Base-by-base conservation (phyloP, 2,329 filamentous ascomycete species). In the Fusarium fujikuroi region DNA sequence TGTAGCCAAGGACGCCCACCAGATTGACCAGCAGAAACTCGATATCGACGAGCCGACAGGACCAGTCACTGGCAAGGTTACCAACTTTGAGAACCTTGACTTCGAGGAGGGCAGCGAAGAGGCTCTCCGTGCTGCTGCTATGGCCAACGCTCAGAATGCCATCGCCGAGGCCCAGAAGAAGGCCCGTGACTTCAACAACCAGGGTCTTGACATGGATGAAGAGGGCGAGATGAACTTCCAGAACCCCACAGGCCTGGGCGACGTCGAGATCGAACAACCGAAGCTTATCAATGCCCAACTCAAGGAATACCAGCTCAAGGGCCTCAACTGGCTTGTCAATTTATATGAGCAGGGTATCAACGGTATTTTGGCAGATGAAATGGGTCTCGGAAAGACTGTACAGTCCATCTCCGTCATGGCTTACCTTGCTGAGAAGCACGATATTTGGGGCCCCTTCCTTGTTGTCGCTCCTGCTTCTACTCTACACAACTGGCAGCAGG, bases 201-300 rank as follows among this genome's bases (percentile, higher is more conserved):
- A 90, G 59, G 89, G 91, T 79, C 77, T 82, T 12, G 90, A 90
- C 65, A 91, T 93, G 82, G 93, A 96, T 74, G 95, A 98, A 66
- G 95, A 98, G 78, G 95, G 95, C 77, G 96, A 99, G 84, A 94
- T 99, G 93, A 99, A 99, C 85, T 99, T 99, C 87, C 96, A 99
- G 84, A 98, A 99, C 81, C 96, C 96, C 1, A 96, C 95, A 8
- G 96, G 95, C 79, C 88, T 99, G 77, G 95, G 95, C 77, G 95
- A 96, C 77, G 94, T 97, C 75, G 93, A 97, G 79, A 94, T 99
- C 63, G 92, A 95, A 72, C 96, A 99, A 81, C 96, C 96, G 14
- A 97, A 95, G 83, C 91, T 98, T 84, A 90, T 99, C 79, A 95
- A 93, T 73, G 94, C 95, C 58, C 94, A 97, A 80, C 90, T 99